Evolutionary conservation across 2,329 filamentous ascomycete species (phyloP).

Genomic region (Mycocentrospora acerina): DNA sequence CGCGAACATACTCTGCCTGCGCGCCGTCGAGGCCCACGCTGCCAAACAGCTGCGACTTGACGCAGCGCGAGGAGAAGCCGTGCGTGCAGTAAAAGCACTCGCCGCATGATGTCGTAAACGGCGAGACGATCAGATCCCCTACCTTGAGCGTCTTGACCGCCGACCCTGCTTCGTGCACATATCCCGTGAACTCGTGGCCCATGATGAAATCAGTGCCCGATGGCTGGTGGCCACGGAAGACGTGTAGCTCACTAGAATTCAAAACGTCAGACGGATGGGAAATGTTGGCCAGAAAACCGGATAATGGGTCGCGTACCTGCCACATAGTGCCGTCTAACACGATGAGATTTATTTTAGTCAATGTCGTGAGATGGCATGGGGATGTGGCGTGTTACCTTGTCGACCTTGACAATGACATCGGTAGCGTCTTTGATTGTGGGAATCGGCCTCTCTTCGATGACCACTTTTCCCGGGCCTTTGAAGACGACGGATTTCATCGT

Average conservation of each 20-base stretch:
- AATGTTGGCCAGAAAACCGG: no score
- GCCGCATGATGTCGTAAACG: slow-evolving; percentile 67
- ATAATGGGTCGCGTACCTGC: slow-evolving; percentile 76
- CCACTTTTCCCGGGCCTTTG: slow-evolving; percentile 73
- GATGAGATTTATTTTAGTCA: slow-evolving; percentile 14
- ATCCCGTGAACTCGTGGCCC: slow-evolving; percentile 88
- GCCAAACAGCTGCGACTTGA: slow-evolving; percentile 70
- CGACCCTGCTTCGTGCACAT: slow-evolving; percentile 66
- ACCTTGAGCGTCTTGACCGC: slow-evolving; percentile 68
- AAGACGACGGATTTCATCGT: slow-evolving; percentile 89
- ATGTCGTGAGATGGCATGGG: neutral
- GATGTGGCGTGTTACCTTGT: slow-evolving; percentile 50
- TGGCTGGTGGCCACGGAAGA: slow-evolving; percentile 78
- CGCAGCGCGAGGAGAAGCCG: slow-evolving; percentile 76
- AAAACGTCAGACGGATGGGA: no score
- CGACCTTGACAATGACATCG: slow-evolving; percentile 82
- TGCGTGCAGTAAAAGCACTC: slow-evolving; percentile 83
- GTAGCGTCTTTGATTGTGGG: slow-evolving; percentile 69
- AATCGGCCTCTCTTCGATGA: slow-evolving; percentile 75
- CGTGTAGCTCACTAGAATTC: slow-evolving; percentile 71
- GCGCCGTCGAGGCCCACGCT: slow-evolving; percentile 69
- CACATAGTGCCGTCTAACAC: slow-evolving; percentile 76
- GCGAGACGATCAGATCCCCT: slow-evolving; percentile 78
- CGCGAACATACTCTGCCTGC: slow-evolving; percentile 73
- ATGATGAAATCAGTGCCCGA: slow-evolving; percentile 65